Base-by-base conservation (phyloP, 495 filamentous ascomycete genomes). In the Aspergillus asperescens region DNA sequence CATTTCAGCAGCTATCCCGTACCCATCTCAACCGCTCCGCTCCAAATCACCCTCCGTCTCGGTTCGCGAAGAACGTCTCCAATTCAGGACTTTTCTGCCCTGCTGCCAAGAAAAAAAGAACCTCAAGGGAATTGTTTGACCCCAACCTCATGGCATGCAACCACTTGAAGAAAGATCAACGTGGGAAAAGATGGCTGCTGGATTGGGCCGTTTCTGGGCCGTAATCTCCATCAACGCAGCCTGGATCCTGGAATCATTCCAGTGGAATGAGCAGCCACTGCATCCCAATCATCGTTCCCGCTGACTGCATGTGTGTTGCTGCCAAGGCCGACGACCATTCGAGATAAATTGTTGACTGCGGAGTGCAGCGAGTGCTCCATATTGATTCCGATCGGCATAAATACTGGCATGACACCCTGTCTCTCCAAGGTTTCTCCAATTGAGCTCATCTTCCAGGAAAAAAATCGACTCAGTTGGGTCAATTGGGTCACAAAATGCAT, bases 401-500 rank as follows among this genome's bases (percentile, higher is more conserved):
- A 42, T 34, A 51, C 38, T 25, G 10, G 18, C 25, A 42, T 42
- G 34, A 6, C 24, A 2, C 41, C 12, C 24, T 42, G 7, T 22
- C 35, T 29, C 23, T 22, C 4, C 7, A 10, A 8, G 16, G 10
- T 29, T 35, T 39, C 23, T n/a, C n/a, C n/a, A n/a, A 41, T 40
- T 28, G 23, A 31, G 34, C 34, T 28, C 31, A 23, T 19, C 7
- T 29, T 9, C 16, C 9, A 3, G 45, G 8, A 37, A 44, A 24
- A 31, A 44, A 13, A 23, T 38, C 16, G 3, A 37, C n/a, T 5
- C 13, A 34, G 7, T 19, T n/a, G 10, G 18, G 24, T 45, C 3
- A 18, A 13, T 35, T 48, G 16, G 18, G 32, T 35, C 24, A 29
- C 28, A 42, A 18, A 41, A 59, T 59, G 57, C 52, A 59, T 49